Evolutionary conservation across 2,329 filamentous ascomycete genomes (phyloP).

Genomic region (Thermochaetoides dissita): DNA sequence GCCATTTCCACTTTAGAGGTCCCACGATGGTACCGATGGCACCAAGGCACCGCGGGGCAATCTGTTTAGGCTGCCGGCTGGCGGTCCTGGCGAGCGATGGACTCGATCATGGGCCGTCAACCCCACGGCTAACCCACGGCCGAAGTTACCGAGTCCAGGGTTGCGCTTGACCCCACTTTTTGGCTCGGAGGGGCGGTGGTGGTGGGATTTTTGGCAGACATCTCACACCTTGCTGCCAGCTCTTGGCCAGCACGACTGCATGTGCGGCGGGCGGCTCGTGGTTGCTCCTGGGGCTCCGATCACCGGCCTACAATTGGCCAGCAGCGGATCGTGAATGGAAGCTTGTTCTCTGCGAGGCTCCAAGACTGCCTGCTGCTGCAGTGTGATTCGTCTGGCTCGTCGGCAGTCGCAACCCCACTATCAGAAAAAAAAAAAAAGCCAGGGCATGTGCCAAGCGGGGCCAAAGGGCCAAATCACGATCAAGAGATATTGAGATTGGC

Average conservation of each 20-base stretch:
- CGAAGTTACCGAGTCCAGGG: not conserved
- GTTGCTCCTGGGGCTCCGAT: conserved; percentile 5
- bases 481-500: too few species aligned
- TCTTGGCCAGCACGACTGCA: not conserved
- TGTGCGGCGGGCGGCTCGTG: not conserved
- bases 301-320: conserved; percentile 9
- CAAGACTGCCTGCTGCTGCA: conserved; percentile 6
- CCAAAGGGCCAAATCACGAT: too few species aligned
- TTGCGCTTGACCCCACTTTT: not conserved
- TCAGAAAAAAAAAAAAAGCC: too few species aligned
- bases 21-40: too few species aligned
- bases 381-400: too few species aligned
- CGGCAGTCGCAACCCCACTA: too few species aligned
- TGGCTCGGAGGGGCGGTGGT: not conserved
- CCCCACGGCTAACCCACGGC: not conserved
- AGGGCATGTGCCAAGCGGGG: too few species aligned
- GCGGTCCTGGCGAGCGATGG: not conserved
- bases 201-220: conserved; percentile 2
- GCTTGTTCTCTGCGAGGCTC: conserved; percentile 1
- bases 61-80: not conserved
- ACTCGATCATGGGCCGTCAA: not conserved
- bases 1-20: too few species aligned
- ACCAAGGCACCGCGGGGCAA: not conserved
- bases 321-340: not conserved
- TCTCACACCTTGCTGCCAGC: not conserved